phyloP scores from a whole-genome alignment of 2,329 filamentous ascomycete species.

The Pseudocercospora fijiensis region DNA sequence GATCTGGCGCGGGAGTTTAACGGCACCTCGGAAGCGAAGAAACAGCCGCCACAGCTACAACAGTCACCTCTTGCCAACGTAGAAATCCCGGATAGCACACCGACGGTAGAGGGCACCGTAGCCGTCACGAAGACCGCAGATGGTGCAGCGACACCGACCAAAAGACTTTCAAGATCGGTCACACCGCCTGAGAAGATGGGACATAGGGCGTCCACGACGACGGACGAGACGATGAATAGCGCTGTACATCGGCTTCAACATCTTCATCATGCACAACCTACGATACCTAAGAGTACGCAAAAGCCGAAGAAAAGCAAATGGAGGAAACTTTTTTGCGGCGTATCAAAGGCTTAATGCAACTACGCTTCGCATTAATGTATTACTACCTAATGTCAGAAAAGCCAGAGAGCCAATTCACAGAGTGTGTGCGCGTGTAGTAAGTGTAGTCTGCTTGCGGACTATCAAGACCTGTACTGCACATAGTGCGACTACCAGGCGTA shows the following conservation, averaged over 20 bases:
- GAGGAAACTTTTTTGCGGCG: slow-evolving; percentile 17
- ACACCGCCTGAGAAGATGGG: slow-evolving; percentile 12
- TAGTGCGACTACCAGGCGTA: not conserved
- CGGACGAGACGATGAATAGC: slow-evolving; percentile 7
- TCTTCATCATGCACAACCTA: not conserved
- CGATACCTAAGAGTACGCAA: not conserved
- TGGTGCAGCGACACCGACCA: not conserved
- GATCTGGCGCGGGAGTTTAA: slow-evolving; percentile 16
- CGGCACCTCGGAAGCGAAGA: not conserved
- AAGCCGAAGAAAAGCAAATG: slow-evolving; percentile 11
- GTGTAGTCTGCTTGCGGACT: not conserved
- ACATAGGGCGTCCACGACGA: slow-evolving; percentile 14
- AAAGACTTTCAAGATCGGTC: slow-evolving; percentile 1
- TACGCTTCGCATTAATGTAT: not conserved
- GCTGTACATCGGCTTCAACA: slow-evolving; percentile 1
- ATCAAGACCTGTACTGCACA: not conserved
- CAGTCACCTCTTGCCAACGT: slow-evolving; percentile 13
- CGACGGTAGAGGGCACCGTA: not conserved
- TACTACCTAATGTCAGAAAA: slow-evolving; percentile 1
- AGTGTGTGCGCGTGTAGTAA: too few relatives aligned
- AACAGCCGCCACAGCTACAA: not conserved
- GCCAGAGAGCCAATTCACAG: not conserved
- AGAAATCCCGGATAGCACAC: not conserved
- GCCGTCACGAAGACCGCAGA: not conserved
- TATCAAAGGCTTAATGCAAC: not conserved